Evolutionary conservation across 805 yeast genomes (phyloP).

Genomic region (Groenewaldozyma tartarivorans): DNA sequence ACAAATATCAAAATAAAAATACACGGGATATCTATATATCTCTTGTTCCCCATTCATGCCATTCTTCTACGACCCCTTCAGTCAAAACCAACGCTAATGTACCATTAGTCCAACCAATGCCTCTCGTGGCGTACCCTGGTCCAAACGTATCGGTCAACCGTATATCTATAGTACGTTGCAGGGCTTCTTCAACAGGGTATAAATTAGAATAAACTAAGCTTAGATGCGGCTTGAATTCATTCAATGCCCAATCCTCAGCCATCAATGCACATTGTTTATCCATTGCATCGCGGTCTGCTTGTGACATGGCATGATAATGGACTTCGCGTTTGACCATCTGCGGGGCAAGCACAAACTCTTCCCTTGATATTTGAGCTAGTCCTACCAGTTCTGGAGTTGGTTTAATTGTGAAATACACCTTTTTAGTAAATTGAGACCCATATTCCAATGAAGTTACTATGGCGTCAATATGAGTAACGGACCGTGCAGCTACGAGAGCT

Average conservation of each 20-base stretch:
- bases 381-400: constrained; percentile 39
- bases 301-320: constrained; percentile 22
- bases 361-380: constrained; percentile 36
- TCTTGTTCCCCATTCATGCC: constrained; percentile 51
- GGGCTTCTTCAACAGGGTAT: constrained; percentile 59
- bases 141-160: constrained; percentile 59
- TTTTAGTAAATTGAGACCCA: constrained; percentile 44
- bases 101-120: constrained; percentile 58
- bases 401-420: constrained; percentile 40
- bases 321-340: constrained; percentile 12
- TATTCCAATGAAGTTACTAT: constrained; percentile 35
- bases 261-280: constrained; percentile 31
- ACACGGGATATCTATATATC: constrained; percentile 17
- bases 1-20: too few species aligned
- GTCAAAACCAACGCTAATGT: constrained; percentile 58
- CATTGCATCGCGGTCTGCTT: constrained; percentile 16
- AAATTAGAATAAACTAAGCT: constrained; percentile 59
- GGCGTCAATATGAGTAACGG: constrained; percentile 32
- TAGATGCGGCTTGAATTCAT: constrained; percentile 62
- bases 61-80: constrained; percentile 60
- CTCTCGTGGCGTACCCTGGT: constrained; percentile 29
- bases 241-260: constrained; percentile 47
- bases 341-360: constrained; percentile 26
- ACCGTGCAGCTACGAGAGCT: constrained; percentile 46
- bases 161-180: constrained; percentile 51